Base-by-base conservation (phyloP, 2,329 filamentous ascomycete species). In the Neospermospora avenae region DNA sequence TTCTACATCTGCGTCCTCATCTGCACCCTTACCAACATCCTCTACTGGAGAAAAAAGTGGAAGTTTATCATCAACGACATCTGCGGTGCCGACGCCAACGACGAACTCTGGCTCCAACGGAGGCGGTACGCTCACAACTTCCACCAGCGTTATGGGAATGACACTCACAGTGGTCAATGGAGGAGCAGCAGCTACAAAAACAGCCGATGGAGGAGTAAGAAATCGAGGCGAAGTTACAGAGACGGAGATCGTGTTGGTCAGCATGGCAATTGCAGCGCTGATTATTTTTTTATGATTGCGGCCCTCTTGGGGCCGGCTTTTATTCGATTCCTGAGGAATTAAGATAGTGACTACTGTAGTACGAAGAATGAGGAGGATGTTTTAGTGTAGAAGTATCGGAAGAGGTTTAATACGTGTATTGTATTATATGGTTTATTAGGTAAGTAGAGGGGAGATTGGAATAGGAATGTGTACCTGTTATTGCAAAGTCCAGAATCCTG, bases 221-320 rank as follows among this genome's bases (percentile, higher is more conserved):
- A 57, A 41, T 41, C 34, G 56, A 24, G 42, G 41, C 2, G 46
- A 46, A 22, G 24, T 58, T 4, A 45, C 55, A 24, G 42, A 55
- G 24, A 25, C 31, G 6, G 35, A 55, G 24, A 31, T 62, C 7
- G 41, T 62, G 18, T 24, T 48, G 39, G 25, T 62, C 22, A 55
- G 51, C 24, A 41, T 58, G 41, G 56, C 56, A n/a, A 55, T 62
- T 58, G 37, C 62, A 18, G 22, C 59, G 49, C 18, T 64, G 54
- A 25, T 62, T 52, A 45, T 62, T 61, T 64, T 64, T 64, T 64
- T 64, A 64, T 64, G 34, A 60, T 55, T 57, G 20, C 24, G 4
- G 28, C 41, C 58, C 58, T 63, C 48, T 45, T 58, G 45, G 28
- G 48, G 41, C 20, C 44, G 46, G 37, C 56, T 8, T 3, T 59